Percentiles rank a stretch among this genome's conserved stretches.
phyloP scores from a whole-genome alignment of 306 rosid species.

The Quercus rubra region DNA sequence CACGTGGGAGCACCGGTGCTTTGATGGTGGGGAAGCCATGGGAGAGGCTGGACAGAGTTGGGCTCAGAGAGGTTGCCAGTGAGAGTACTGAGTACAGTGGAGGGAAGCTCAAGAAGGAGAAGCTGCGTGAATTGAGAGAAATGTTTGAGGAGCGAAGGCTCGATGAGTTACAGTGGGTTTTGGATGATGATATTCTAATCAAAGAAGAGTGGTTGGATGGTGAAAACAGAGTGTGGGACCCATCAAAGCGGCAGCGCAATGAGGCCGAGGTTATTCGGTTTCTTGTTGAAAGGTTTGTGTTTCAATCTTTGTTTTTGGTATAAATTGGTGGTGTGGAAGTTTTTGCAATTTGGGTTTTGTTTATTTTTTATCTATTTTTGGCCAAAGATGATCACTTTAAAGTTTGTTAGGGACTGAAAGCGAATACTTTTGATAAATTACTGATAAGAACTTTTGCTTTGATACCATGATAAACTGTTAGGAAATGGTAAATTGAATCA shows the following conservation, averaged over 20 bases:
- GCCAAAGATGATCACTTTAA: no score
- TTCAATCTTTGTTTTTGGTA: not conserved
- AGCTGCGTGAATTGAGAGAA: slow-evolving; percentile 53
- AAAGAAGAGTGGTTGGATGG: slow-evolving; percentile 41
- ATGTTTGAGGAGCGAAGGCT: slow-evolving; percentile 59
- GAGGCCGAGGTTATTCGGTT: slow-evolving; percentile 68
- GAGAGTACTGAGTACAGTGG: slow-evolving; percentile 31
- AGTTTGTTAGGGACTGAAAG: no score
- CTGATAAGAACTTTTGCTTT: no score
- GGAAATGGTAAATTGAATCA: no score
- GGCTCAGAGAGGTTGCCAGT: slow-evolving; percentile 41
- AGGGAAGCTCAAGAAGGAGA: slow-evolving; percentile 61
- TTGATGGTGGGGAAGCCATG: slow-evolving; percentile 70
- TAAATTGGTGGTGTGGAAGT: not conserved
- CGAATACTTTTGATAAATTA: no score
- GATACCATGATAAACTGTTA: no score
- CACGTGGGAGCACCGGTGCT: slow-evolving; percentile 6
- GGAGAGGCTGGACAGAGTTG: slow-evolving; percentile 51
- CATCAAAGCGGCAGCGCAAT: slow-evolving; percentile 36
- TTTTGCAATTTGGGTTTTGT: slow-evolving; percentile 1
- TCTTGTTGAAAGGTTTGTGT: slow-evolving; percentile 82
- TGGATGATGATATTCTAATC: slow-evolving; percentile 66
- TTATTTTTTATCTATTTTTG: no score
- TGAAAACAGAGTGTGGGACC: slow-evolving; percentile 25
- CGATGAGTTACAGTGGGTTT: slow-evolving; percentile 67